phyloP scores from a whole-genome alignment of 176 grass and related monocot species.

The Zoysia japonica region DNA sequence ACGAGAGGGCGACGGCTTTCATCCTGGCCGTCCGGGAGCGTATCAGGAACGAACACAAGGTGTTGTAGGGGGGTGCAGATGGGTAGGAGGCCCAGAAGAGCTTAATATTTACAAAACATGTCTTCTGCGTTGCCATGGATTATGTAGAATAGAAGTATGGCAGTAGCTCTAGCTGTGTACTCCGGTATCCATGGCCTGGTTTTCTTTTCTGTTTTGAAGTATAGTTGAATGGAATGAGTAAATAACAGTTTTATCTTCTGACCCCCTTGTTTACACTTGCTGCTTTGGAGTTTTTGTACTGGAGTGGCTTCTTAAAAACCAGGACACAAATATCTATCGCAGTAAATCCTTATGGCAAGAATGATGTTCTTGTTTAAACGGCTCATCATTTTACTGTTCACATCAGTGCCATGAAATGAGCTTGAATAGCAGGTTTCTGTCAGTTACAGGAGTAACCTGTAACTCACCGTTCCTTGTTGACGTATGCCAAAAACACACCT shows the following conservation, averaged over 20 bases:
- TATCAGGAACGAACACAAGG: conserved; percentile 46
- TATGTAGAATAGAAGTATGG: not conserved
- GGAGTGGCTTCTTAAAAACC: not conserved
- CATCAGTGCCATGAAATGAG: not conserved
- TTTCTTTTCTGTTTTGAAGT: not conserved
- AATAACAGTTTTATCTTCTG: conserved; percentile 15
- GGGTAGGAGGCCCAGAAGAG: conserved; percentile 16
- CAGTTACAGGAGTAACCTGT: not conserved
- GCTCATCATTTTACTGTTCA: too few relatives aligned
- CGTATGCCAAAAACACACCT: not conserved
- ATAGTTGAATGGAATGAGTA: conserved; percentile 7
- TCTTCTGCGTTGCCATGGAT: conserved; percentile 31
- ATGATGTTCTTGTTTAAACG: not conserved
- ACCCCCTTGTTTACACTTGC: not conserved
- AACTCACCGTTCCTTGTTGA: not conserved
- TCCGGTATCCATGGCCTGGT: not conserved
- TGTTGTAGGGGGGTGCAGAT: not conserved
- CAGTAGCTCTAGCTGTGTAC: conserved; percentile 15
- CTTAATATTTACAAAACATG: conserved; percentile 40
- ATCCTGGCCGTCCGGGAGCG: conserved; percentile 53
- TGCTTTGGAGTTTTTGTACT: not conserved
- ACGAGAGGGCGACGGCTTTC: conserved; percentile 57
- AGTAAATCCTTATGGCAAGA: not conserved
- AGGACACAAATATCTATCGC: not conserved
- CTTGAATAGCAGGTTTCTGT: not conserved